Conservation (phyloP, 2,329 filamentous ascomycete species). For the Calonectria fujianensis region DNA sequence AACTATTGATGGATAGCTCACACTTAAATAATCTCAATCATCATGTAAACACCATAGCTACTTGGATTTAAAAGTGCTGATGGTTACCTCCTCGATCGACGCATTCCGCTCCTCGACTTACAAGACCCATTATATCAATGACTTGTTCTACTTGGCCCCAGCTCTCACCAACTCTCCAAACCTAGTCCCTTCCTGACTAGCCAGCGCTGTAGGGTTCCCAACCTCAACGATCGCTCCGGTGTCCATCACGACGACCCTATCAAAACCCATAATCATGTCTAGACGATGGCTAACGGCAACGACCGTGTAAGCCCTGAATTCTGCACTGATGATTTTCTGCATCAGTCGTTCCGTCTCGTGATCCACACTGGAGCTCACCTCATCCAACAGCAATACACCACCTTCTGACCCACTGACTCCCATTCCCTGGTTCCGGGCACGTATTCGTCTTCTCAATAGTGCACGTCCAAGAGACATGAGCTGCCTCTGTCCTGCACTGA, state of each 20-base stretch:
- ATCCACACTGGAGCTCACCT: slow-evolving; percentile 65
- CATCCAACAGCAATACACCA: slow-evolving; percentile 62
- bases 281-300: slow-evolving; percentile 67
- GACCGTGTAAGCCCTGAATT: slow-evolving; percentile 70
- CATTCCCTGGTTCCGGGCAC: not conserved
- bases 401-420: slow-evolving; percentile 25
- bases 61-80: too few relatives aligned
- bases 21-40: too few relatives aligned
- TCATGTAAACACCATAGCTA: too few relatives aligned
- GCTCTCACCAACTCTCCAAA: slow-evolving; percentile 30
- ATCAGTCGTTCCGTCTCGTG: slow-evolving; percentile 62
- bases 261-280: slow-evolving; percentile 70
- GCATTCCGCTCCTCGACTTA: too few relatives aligned
- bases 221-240: slow-evolving; percentile 65
- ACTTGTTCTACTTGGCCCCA: slow-evolving; percentile 10
- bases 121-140: too few relatives aligned
- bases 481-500: slow-evolving; percentile 77
- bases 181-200: slow-evolving; percentile 6
- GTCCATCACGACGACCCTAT: slow-evolving; percentile 69
- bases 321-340: slow-evolving; percentile 60
- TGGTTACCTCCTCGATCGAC: too few relatives aligned
- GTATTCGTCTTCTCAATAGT: slow-evolving; percentile 63
- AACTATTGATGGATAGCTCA: too few relatives aligned
- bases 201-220: slow-evolving; percentile 41
- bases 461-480: slow-evolving; percentile 77